Evolutionary conservation across 2,329 filamentous ascomycete genomes (phyloP).

Genomic region (Penicillium verrucosum): DNA sequence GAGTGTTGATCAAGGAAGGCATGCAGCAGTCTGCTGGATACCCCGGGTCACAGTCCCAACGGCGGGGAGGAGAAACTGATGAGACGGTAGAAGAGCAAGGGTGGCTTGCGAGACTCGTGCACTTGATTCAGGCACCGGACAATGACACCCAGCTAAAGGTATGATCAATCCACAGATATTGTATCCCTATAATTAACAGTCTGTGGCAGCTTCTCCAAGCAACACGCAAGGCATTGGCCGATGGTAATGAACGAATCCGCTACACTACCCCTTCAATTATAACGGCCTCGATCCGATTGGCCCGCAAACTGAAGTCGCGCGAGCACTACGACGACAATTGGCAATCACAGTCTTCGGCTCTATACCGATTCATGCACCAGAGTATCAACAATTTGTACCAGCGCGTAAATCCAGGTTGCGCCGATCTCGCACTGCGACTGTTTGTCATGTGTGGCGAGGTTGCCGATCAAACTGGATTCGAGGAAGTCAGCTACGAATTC

Average conservation of each 20-base stretch:
- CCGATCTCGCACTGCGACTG: conserved; percentile 82
- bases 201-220: conserved; percentile 69
- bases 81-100: conserved; percentile 98
- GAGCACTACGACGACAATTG: conserved; percentile 82
- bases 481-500: conserved; percentile 97
- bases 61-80: conserved; percentile 80
- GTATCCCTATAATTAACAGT: conserved; percentile 12
- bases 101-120: conserved; percentile 88
- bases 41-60: conserved; percentile 69
- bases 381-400: conserved; percentile 82
- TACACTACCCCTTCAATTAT: conserved; percentile 93
- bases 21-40: conserved; percentile 81
- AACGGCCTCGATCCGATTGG: conserved; percentile 84
- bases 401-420: conserved; percentile 74
- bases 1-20: conserved; percentile 90
- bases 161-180: conserved; percentile 4
- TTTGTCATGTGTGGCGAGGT: conserved; percentile 92
- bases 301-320: conserved; percentile 79
- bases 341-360: conserved; percentile 68
- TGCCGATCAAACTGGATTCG: conserved; percentile 84
- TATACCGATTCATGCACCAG: conserved; percentile 95
- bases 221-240: conserved; percentile 77
- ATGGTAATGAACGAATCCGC: conserved; percentile 92
- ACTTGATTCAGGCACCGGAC: conserved; percentile 75
- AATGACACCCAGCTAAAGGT: conserved; percentile 91